Percentiles rank a stretch among this genome's conserved stretches.
Evolutionary conservation across 2,329 filamentous ascomycete species (phyloP).

Genomic region (Botrytis pseudocinerea): DNA sequence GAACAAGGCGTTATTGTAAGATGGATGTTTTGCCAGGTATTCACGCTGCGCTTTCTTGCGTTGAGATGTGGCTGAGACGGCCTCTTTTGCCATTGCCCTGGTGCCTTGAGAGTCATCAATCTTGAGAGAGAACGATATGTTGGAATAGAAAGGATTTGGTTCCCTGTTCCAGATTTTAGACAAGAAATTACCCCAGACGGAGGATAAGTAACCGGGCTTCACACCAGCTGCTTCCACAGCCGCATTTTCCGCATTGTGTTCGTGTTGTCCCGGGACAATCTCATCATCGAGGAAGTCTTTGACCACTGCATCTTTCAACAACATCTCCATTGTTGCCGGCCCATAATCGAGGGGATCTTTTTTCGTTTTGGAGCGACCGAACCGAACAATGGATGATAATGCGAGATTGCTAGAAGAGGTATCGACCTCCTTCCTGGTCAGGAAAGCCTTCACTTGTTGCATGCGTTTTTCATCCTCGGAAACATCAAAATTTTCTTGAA

Average conservation of each 20-base stretch:
- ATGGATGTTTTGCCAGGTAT: slow-evolving; percentile 82
- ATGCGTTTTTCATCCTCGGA: slow-evolving; percentile 97
- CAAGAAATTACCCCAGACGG: slow-evolving; percentile 61
- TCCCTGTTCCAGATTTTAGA: slow-evolving; percentile 64
- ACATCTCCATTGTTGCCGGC: slow-evolving; percentile 89
- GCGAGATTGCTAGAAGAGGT: slow-evolving; percentile 72
- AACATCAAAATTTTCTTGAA: slow-evolving; percentile 98
- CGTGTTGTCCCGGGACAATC: slow-evolving; percentile 47
- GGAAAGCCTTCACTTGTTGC: slow-evolving; percentile 92
- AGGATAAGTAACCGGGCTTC: slow-evolving; percentile 60
- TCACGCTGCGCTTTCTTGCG: slow-evolving; percentile 87
- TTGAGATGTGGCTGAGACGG: slow-evolving; percentile 77
- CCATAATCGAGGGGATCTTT: slow-evolving; percentile 90
- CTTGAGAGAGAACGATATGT: slow-evolving; percentile 62
- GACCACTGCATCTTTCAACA: slow-evolving; percentile 93
- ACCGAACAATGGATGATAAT: slow-evolving; percentile 67
- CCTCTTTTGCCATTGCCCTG: slow-evolving; percentile 84
- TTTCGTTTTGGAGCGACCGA: slow-evolving; percentile 59
- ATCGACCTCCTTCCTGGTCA: slow-evolving; percentile 86
- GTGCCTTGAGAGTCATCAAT: slow-evolving; percentile 80
- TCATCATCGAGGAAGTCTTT: slow-evolving; percentile 88
- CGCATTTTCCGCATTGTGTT: slow-evolving; percentile 41
- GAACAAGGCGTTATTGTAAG: slow-evolving; percentile 89
- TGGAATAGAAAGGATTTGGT: slow-evolving; percentile 94
- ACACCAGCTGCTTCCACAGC: slow-evolving; percentile 42